Conservation (phyloP, 768 basidiomycete genomes). For the Hypsizygus marmoreus region DNA sequence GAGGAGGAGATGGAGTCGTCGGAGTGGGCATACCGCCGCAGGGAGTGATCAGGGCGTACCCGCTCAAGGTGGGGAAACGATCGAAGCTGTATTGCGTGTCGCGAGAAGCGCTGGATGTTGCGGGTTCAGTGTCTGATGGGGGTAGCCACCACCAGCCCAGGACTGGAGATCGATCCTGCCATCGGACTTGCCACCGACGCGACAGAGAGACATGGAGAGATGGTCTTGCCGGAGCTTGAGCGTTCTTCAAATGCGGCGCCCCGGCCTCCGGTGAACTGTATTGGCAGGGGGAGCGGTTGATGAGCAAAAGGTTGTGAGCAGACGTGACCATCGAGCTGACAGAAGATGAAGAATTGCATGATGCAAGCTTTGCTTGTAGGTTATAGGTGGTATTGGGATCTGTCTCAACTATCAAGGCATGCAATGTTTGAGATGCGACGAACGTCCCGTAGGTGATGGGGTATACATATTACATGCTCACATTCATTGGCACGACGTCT, state of each 20-base stretch:
- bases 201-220: constrained; percentile 78
- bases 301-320: constrained; percentile 10
- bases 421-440: no score
- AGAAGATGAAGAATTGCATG: not conserved
- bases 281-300: constrained; percentile 32
- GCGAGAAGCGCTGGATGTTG: no score
- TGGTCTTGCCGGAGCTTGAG: constrained; percentile 56
- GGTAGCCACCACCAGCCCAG: constrained; percentile 95
- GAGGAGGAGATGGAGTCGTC: constrained; percentile 10
- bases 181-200: constrained; percentile 86
- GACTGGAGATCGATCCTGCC: constrained; percentile 88
- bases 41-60: not conserved
- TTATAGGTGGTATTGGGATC: no score
- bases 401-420: no score
- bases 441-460: no score
- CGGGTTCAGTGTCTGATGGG: constrained; percentile 10
- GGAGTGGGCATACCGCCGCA: constrained; percentile 4
- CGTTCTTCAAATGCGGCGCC: constrained; percentile 78
- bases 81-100: constrained; percentile 14
- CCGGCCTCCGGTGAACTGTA: constrained; percentile 61
- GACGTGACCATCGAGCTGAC: not conserved
- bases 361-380: no score
- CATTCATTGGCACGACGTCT: no score
- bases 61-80: constrained; percentile 7
- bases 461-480: no score